A percentile compares a stretch with the other conserved stretches of the same genome.
Conservation (phyloP, 2,329 filamentous ascomycete species). For the Neonectria sp. region DNA sequence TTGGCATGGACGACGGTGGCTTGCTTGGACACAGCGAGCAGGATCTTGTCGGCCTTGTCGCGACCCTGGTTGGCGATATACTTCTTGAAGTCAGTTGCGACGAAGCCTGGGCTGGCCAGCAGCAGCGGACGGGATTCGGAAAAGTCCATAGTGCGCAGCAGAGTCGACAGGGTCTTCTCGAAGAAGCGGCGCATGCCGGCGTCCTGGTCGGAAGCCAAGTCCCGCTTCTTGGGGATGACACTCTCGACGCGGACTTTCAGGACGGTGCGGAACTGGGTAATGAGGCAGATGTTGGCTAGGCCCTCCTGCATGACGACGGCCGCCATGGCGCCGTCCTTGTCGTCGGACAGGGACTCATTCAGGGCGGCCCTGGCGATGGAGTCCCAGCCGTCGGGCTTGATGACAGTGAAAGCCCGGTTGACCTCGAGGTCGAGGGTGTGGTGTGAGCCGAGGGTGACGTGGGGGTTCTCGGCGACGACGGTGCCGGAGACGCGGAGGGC, state of each 20-base stretch:
- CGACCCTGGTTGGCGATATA: slow-evolving; percentile 76
- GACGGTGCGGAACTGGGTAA: slow-evolving; percentile 85
- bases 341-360: slow-evolving; percentile 82
- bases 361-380: slow-evolving; percentile 86
- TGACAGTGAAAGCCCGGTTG: slow-evolving; percentile 87
- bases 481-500: slow-evolving; percentile 70
- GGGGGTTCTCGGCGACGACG: slow-evolving; percentile 67
- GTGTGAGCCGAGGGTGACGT: slow-evolving; percentile 68
- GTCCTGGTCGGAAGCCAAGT: slow-evolving; percentile 75
- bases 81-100: slow-evolving; percentile 84
- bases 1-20: slow-evolving; percentile 86
- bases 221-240: slow-evolving; percentile 77
- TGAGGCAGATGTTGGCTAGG: slow-evolving; percentile 85
- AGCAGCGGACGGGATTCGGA: slow-evolving; percentile 79
- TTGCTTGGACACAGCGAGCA: slow-evolving; percentile 74
- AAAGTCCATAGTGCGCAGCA: slow-evolving; percentile 86
- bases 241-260: slow-evolving; percentile 75
- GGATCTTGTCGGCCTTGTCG: slow-evolving; percentile 75
- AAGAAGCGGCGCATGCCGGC: slow-evolving; percentile 83
- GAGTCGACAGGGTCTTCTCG: slow-evolving; percentile 80
- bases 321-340: slow-evolving; percentile 85
- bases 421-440: slow-evolving; percentile 86
- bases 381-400: slow-evolving; percentile 91
- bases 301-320: slow-evolving; percentile 96
- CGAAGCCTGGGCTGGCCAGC: slow-evolving; percentile 91